Base-by-base conservation (phyloP, 257 asterid species). In the Salvia hispanica region DNA sequence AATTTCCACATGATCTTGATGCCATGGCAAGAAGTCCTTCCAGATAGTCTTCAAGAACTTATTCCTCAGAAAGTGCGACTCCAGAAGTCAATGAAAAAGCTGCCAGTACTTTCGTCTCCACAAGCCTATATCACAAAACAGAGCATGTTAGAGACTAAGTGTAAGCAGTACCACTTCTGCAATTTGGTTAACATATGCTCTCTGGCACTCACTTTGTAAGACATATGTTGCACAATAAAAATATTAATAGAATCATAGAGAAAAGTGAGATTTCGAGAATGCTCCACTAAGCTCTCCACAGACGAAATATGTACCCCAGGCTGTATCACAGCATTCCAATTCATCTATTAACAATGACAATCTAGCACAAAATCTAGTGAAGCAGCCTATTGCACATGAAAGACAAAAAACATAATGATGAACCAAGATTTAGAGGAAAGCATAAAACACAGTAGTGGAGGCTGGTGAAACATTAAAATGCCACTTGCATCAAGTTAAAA, bases 1-100 rank as follows among this genome's bases (percentile, higher is more conserved):
- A 76, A 82, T 79, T 84, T 25, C 85, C 83, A 77, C 81, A 85
- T 45, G 95, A 84, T 72, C 82, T 80, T 28, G 96, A 79, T 14
- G 83, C 85, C 97, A 88, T 91, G 51, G 73, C 45, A 72, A 21
- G 25, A 25, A 25, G 31, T 25, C 31, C 37, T 65, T 9, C 71
- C 39, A 36, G 72, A n/a, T 25, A 37, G 70, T 69, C 66, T 62
- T 58, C 57, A 63, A 71, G 14, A 53, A 67, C 66, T 64, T 55
- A 25, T 66, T 47, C 60, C 67, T 8, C 25, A 46, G 59, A 52
- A 74, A 52, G 13, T 39, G 81, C 54, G 61, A 64, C 47, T 72
- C 65, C 77, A 66, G 62, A 71, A 50, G 57, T 50, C 37, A 58
- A 59, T 31, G 42, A 55, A 53, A 48, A 18, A 40, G 53, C 66